Percentiles rank a stretch among this genome's conserved stretches.
Evolutionary conservation across 768 basidiomycete species (phyloP).

Genomic region (Mycena olivaceomarginata): DNA sequence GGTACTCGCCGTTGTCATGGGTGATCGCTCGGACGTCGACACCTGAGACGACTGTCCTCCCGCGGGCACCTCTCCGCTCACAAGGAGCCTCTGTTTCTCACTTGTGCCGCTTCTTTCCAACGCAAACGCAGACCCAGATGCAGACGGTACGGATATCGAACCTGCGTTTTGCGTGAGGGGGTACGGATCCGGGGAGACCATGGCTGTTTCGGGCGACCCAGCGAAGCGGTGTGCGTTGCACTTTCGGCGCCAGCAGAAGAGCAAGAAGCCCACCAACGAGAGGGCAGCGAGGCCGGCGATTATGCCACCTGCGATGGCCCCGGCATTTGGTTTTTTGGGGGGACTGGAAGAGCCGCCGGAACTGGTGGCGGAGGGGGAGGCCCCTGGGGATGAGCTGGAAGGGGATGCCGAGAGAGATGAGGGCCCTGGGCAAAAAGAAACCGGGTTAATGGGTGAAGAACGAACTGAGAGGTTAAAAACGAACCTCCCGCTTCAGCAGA

Average conservation of each 20-base stretch:
- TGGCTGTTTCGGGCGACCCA: neutral
- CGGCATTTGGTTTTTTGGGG: neutral
- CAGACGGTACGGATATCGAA: neutral
- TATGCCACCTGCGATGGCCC: slow-evolving; percentile 5
- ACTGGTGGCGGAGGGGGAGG: neutral
- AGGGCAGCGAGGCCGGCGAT: neutral
- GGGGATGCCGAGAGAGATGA: neutral
- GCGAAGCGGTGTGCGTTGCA: neutral
- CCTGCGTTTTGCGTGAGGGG: too few species aligned
- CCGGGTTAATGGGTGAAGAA: neutral
- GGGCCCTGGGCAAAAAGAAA: neutral
- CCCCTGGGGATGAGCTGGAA: neutral
- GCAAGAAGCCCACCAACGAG: neutral
- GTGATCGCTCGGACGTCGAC: neutral
- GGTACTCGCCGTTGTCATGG: neutral
- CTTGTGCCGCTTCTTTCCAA: too few species aligned
- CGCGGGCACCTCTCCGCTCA: too few species aligned
- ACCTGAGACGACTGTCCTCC: too few species aligned
- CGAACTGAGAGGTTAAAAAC: neutral
- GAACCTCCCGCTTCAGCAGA: neutral
- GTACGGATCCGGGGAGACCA: too few species aligned
- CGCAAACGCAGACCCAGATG: too few species aligned
- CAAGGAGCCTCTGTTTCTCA: too few species aligned
- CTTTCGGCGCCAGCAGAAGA: slow-evolving; percentile 2
- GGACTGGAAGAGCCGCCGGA: too few species aligned